Evolutionary conservation across 345 rosid genomes (phyloP).

Genomic region (Sonneratia caseolaris): DNA sequence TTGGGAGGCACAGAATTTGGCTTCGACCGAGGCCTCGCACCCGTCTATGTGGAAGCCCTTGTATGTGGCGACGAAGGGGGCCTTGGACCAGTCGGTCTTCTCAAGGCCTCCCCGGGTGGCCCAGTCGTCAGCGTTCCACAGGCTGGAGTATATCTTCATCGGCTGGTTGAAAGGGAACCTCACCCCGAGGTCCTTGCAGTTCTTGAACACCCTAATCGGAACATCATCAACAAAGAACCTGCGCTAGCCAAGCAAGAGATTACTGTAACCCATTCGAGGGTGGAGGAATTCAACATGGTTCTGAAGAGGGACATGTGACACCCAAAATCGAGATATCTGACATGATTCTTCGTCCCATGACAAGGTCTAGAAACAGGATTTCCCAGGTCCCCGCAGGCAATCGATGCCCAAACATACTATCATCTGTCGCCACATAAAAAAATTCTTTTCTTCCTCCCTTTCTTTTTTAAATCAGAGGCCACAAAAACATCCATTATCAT

Average conservation of each 20-base stretch:
- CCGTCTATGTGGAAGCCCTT: slow-evolving; percentile 35
- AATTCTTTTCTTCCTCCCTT: too few species aligned
- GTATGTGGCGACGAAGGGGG: slow-evolving; percentile 48
- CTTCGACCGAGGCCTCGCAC: slow-evolving; percentile 32
- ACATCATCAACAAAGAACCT: slow-evolving; percentile 67
- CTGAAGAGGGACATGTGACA: too few species aligned
- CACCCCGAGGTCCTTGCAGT: slow-evolving; percentile 64
- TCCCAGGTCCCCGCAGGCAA: too few species aligned
- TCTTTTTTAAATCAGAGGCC: too few species aligned
- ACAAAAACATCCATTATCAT: too few species aligned
- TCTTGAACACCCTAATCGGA: slow-evolving; percentile 78
- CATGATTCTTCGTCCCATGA: too few species aligned
- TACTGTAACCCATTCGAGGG: too few species aligned
- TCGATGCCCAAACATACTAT: too few species aligned
- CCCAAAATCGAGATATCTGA: too few species aligned
- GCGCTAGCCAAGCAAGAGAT: not conserved
- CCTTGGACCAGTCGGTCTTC: slow-evolving; percentile 78
- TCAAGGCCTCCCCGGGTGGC: slow-evolving; percentile 85
- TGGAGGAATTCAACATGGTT: too few species aligned
- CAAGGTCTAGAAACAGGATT: too few species aligned
- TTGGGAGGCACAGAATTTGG: slow-evolving; percentile 62
- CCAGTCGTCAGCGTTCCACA: slow-evolving; percentile 91
- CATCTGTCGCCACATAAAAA: too few species aligned
- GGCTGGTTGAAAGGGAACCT: slow-evolving; percentile 74
- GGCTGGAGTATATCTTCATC: slow-evolving; percentile 73